These are phyloP conservation scores for Lentinula lateritia DNA, from an alignment of 768 basidiomycete genomes.

Conservation along the genomic window DNA sequence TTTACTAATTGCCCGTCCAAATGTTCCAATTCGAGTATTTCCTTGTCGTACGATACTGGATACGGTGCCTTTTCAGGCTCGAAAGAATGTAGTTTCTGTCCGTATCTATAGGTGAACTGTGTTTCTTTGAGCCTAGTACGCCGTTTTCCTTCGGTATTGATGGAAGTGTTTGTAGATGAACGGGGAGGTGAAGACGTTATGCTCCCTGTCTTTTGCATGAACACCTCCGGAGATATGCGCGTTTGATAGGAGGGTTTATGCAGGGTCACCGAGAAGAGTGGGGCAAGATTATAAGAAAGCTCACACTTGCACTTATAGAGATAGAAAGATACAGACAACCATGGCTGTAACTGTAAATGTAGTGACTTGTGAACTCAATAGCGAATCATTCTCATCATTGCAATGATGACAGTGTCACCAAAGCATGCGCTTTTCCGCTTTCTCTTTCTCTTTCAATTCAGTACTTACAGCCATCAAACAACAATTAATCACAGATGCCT, in stretches of 20 bases:
- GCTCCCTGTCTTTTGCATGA: slow-evolving; percentile 14
- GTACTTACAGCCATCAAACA: background rate
- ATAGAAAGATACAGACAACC: background rate
- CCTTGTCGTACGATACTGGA: slow-evolving; percentile 65
- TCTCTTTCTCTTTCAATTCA: background rate
- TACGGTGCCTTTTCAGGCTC: slow-evolving; percentile 77
- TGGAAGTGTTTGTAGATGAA: slow-evolving; percentile 14
- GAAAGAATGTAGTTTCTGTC: slow-evolving; percentile 61
- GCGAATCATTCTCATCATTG: background rate
- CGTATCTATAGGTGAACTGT: slow-evolving; percentile 54
- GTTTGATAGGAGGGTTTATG: background rate
- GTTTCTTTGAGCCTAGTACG: slow-evolving; percentile 44
- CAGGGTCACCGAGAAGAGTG: background rate
- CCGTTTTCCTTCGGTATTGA: slow-evolving; percentile 31
- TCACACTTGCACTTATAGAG: background rate
- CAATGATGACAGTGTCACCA: background rate
- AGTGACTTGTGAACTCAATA: background rate
- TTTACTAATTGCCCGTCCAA: slow-evolving; percentile 46
- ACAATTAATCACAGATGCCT: slow-evolving; percentile 12
- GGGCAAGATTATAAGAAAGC: background rate
- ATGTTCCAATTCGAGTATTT: slow-evolving; percentile 64
- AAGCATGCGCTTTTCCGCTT: background rate
- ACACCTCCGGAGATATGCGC: slow-evolving; percentile 4
- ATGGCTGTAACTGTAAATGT: background rate
- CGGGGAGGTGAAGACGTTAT: slow-evolving; percentile 18